Conservation (phyloP, 2,329 filamentous ascomycete genomes). For the Ascochyta rabiei region DNA sequence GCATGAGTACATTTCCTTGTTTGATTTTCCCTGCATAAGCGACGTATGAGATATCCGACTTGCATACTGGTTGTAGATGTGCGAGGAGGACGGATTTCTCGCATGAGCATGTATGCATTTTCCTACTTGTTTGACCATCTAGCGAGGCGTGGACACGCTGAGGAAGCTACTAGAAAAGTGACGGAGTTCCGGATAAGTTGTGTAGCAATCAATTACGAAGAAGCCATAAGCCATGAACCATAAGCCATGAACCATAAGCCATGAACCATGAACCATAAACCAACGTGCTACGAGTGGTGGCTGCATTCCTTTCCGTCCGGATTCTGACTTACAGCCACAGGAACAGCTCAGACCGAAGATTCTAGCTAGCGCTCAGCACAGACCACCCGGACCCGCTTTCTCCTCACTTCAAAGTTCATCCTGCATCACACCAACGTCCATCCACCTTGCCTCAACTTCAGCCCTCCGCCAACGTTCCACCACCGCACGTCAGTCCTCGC, state of each 20-base stretch:
- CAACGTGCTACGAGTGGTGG: not conserved
- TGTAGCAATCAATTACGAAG: not conserved
- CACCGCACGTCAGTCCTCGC: slow-evolving; percentile 2
- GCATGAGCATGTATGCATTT: slow-evolving; percentile 22
- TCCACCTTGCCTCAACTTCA: slow-evolving; percentile 7
- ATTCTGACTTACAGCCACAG: too few relatives aligned
- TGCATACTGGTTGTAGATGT: slow-evolving; percentile 46
- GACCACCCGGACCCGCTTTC: slow-evolving; percentile 1
- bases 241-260: too few relatives aligned
- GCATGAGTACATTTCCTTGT: slow-evolving; percentile 23
- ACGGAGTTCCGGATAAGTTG: slow-evolving; percentile 29
- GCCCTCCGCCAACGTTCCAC: slow-evolving; percentile 2
- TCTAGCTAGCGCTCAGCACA: slow-evolving; percentile 9
- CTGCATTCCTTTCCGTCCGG: not conserved
- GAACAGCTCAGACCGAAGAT: slow-evolving; percentile 1
- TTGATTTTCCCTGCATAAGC: slow-evolving; percentile 42
- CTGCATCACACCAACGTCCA: slow-evolving; percentile 19
- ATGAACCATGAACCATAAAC: not conserved
- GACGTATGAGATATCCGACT: slow-evolving; percentile 50
- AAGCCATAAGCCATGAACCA: not conserved
- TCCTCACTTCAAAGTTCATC: slow-evolving; percentile 27
- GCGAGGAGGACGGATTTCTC: slow-evolving; percentile 53
- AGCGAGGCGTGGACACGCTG: slow-evolving; percentile 43
- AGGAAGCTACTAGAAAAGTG: slow-evolving; percentile 48
- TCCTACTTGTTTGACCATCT: slow-evolving; percentile 32